These are phyloP conservation scores for Metschnikowia aberdeeniae DNA, from an alignment of 805 yeast genomes.

Conservation along the genomic window DNA sequence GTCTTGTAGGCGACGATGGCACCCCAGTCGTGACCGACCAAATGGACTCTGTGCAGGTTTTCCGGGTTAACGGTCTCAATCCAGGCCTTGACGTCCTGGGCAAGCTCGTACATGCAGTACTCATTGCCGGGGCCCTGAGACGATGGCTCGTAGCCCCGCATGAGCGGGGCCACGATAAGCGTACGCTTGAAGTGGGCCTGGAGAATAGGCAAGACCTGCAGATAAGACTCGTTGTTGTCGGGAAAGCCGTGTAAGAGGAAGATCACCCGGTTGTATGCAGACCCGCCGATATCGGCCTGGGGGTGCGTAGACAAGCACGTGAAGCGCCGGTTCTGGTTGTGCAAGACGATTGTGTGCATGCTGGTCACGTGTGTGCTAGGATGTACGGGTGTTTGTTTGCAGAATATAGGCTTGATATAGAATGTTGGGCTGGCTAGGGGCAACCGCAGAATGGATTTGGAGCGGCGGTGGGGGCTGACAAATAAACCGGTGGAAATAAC, in stretches of 20 bases:
- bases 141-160: slow-evolving; percentile 37
- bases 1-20: slow-evolving; percentile 35
- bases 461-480: too few species aligned
- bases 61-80: slow-evolving; percentile 21
- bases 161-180: slow-evolving; percentile 29
- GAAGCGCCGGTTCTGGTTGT: slow-evolving; percentile 9
- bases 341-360: slow-evolving; percentile 7
- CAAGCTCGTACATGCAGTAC: slow-evolving; percentile 28
- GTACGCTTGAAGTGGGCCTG: slow-evolving; percentile 16
- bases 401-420: not conserved
- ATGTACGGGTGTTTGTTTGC: not conserved
- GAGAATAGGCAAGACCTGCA: slow-evolving; percentile 22
- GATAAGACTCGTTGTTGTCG: slow-evolving; percentile 30
- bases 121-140: slow-evolving; percentile 24
- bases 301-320: slow-evolving; percentile 14
- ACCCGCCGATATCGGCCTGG: slow-evolving; percentile 4
- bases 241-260: slow-evolving; percentile 38
- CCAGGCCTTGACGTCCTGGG: slow-evolving; percentile 34
- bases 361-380: not conserved
- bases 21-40: slow-evolving; percentile 46
- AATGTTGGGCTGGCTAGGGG: not conserved
- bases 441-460: too few species aligned
- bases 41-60: slow-evolving; percentile 27
- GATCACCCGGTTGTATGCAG: slow-evolving; percentile 17
- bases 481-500: too few species aligned